Conservation (phyloP, 129 eudicot species). For the Arctium minus region DNA sequence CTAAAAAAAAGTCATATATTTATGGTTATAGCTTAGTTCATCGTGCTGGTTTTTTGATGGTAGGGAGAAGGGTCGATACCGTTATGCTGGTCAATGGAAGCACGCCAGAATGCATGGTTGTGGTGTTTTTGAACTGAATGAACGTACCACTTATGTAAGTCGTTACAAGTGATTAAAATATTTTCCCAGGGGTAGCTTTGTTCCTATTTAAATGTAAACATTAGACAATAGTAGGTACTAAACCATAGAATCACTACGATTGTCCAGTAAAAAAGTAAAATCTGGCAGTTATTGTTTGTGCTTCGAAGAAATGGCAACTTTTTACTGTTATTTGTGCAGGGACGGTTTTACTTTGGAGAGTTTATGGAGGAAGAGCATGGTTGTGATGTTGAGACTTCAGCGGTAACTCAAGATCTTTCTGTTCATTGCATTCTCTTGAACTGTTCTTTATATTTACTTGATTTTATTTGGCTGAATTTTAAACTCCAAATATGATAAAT, state of each 20-base stretch:
- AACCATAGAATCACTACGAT: background rate
- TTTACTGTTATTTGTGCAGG: slow-evolving; percentile 48
- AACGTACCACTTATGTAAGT: slow-evolving; percentile 70
- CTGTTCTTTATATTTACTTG: background rate
- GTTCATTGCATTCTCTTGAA: background rate
- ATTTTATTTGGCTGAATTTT: background rate
- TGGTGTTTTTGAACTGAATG: slow-evolving; percentile 83
- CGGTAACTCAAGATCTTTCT: slow-evolving; percentile 44
- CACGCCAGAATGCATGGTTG: slow-evolving; percentile 89
- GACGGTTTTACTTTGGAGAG: slow-evolving; percentile 89
- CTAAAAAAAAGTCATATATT: background rate
- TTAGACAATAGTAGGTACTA: background rate
- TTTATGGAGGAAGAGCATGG: slow-evolving; percentile 63
- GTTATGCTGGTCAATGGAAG: slow-evolving; percentile 98
- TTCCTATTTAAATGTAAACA: background rate
- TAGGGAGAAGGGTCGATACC: slow-evolving; percentile 94
- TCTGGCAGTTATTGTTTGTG: slow-evolving; percentile 1
- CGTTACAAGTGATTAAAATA: background rate
- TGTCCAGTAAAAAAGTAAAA: background rate
- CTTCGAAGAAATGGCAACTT: slow-evolving; percentile 3
- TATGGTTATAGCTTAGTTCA: background rate
- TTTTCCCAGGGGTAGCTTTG: background rate
- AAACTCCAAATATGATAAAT: background rate
- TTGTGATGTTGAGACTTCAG: slow-evolving; percentile 67
- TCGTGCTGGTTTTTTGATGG: slow-evolving; percentile 15